Base-by-base conservation (phyloP, 805 yeast genomes). In the Ogataea trehaloabstinens region DNA sequence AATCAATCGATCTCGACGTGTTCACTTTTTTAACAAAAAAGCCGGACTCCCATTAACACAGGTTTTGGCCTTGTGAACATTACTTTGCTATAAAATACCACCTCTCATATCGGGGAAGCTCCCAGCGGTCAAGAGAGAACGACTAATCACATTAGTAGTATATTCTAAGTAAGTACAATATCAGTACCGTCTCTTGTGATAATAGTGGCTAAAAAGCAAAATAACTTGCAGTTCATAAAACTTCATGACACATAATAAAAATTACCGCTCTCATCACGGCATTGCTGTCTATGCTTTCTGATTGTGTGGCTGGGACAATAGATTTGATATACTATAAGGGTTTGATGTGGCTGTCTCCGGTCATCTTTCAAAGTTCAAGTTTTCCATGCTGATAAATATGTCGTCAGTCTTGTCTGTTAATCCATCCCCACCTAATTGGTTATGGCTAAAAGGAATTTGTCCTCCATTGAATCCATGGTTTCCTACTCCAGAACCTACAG, bases 341-440 rank as follows among this genome's bases (percentile, higher is more conserved):
- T 11, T 16, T 11, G 8, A 27, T 27, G 12, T 10, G 12, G 8
- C 25, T 10, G 25, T 25, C 34, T 17, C 40, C 21, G 27, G 22
- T 44, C 47, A 49, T 35, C 53, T 44, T 24, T 53, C 61, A 45
- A 57, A 57, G 28, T 46, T 47, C 35, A 58, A 31, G 31, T 52
- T 56, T 31, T 57, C 63, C 49, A 58, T 46, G 17, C 59, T 56
- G 31, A 48, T 42, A 40, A 49, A 55, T 8, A 58, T 35, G 29
- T 58, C 62, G 38, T 56, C 59, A 28, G 45, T 44, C 31, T 50
- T 53, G 20, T 45, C 51, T 15, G 44, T 28, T 15, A 37, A 35
- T 13, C 40, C 38, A 3, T 57, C 58, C 11, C 63, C 64, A 3
- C 62, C 53, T 22, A 55, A 31, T 39, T 60, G 66, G 3, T 56